Evolutionary conservation across 805 yeast species (phyloP).

Genomic region (Saccharomycopsis capsularis): DNA sequence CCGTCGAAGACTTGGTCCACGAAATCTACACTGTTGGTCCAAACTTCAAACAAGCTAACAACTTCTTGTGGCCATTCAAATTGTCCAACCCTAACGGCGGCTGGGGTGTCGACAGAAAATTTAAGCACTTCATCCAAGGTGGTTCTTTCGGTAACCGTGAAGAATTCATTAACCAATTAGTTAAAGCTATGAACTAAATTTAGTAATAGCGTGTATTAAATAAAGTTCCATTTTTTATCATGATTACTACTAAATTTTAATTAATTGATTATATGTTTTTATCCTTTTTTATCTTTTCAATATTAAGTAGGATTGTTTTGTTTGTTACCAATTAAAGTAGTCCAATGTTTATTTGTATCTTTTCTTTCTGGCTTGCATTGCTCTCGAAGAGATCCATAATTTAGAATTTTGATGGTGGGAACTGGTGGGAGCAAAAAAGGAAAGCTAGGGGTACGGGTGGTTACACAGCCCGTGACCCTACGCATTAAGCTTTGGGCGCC

Average conservation of each 20-base stretch:
- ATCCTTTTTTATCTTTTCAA: neutral
- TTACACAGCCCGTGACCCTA: too few relatives aligned
- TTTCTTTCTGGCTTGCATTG: too few relatives aligned
- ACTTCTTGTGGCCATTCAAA: conserved; percentile 98
- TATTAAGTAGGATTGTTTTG: too few relatives aligned
- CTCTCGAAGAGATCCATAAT: too few relatives aligned
- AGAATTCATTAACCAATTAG: conserved; percentile 88
- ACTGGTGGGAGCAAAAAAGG: too few relatives aligned
- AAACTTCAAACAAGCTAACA: conserved; percentile 97
- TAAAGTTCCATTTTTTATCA: neutral
- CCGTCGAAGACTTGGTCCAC: conserved; percentile 91
- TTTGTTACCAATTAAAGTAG: too few relatives aligned
- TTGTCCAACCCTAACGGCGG: conserved; percentile 96
- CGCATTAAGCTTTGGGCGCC: too few relatives aligned
- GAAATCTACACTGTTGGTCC: conserved; percentile 96
- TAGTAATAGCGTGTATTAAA: neutral
- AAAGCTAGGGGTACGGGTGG: too few relatives aligned
- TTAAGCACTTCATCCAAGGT: conserved; percentile 96
- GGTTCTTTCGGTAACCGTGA: conserved; percentile 99
- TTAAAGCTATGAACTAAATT: conserved; percentile 84
- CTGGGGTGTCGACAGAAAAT: conserved; percentile 95
- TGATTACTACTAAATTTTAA: neutral
- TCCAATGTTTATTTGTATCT: too few relatives aligned
- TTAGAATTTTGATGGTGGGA: too few relatives aligned
- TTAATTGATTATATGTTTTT: neutral